These are phyloP conservation scores for Parathielavia appendiculata DNA, from an alignment of 495 filamentous ascomycete species.

Conservation along the genomic window DNA sequence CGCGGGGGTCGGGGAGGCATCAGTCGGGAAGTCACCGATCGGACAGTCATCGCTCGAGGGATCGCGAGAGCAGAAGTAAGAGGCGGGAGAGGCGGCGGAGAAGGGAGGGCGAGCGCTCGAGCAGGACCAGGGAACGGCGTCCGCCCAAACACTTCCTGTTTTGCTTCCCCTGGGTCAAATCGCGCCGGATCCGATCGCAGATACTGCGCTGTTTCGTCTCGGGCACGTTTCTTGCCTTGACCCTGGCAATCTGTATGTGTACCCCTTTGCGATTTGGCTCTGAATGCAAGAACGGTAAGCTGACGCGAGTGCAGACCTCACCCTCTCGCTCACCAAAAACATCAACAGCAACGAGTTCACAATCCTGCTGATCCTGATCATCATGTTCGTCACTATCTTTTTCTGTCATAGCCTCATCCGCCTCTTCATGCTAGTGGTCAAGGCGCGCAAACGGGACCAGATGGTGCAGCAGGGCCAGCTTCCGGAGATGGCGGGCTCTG, in stretches of 20 bases:
- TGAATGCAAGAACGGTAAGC: background rate
- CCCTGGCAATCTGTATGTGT: conserved; percentile 56
- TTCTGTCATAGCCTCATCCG: conserved; percentile 74
- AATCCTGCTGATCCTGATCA: conserved; percentile 68
- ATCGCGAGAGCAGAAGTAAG: conserved; percentile 2
- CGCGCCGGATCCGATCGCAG: conserved; percentile 49
- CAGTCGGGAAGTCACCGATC: conserved; percentile 13
- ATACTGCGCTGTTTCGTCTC: conserved; percentile 56
- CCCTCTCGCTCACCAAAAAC: conserved; percentile 57
- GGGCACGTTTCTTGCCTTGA: conserved; percentile 47
- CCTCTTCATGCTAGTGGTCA: conserved; percentile 59
- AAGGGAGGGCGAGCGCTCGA: conserved; percentile 2
- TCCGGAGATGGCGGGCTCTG: conserved; percentile 43
- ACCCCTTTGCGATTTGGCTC: background rate
- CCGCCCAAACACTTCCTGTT: conserved; percentile 43
- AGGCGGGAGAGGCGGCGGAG: background rate
- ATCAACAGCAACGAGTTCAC: conserved; percentile 60
- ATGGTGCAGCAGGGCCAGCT: conserved; percentile 13
- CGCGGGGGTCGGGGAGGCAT: conserved; percentile 4
- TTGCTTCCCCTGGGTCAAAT: conserved; percentile 51
- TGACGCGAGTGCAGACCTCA: conserved; percentile 51
- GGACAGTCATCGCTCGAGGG: conserved; percentile 1
- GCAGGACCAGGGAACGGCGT: conserved; percentile 8
- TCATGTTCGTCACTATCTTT: conserved; percentile 65
- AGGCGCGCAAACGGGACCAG: conserved; percentile 27